phyloP scores from a whole-genome alignment of 495 filamentous ascomycete species.

The Parathielavia appendiculata region DNA sequence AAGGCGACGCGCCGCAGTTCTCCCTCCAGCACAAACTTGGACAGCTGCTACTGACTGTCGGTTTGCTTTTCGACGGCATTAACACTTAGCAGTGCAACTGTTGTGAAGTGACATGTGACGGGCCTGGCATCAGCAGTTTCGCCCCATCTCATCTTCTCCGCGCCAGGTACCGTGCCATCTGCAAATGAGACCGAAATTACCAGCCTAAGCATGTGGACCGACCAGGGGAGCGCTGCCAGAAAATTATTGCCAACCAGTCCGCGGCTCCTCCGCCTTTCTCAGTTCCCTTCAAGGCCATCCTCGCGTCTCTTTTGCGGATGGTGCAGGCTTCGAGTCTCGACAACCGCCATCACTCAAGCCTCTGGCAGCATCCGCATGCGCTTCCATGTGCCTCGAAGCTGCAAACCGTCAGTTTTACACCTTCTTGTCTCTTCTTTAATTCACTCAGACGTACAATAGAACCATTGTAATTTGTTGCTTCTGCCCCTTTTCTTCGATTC shows the following conservation, averaged over 20 bases:
- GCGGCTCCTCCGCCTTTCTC: slow-evolving; percentile 14
- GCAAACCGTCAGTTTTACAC: slow-evolving; percentile 24
- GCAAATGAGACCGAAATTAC: slow-evolving; percentile 31
- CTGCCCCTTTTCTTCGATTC: slow-evolving; percentile 21
- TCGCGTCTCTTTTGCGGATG: slow-evolving; percentile 27
- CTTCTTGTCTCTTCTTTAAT: slow-evolving; percentile 38
- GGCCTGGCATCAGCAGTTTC: background rate
- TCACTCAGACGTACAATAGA: slow-evolving; percentile 15
- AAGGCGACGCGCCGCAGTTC: too few relatives aligned
- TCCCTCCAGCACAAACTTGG: too few relatives aligned
- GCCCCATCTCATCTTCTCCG: background rate
- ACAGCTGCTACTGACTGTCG: background rate
- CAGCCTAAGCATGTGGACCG: slow-evolving; percentile 23
- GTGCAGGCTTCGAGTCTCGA: slow-evolving; percentile 25
- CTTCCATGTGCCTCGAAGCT: slow-evolving; percentile 30
- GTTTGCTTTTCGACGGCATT: background rate
- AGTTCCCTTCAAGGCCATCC: slow-evolving; percentile 20
- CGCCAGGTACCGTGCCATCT: slow-evolving; percentile 26
- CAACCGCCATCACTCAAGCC: slow-evolving; percentile 13
- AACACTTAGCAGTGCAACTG: background rate
- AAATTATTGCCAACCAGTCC: slow-evolving; percentile 19
- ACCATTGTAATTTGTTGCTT: slow-evolving; percentile 28
- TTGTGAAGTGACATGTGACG: slow-evolving; percentile 13
- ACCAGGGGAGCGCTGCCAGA: slow-evolving; percentile 26
- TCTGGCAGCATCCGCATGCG: slow-evolving; percentile 18